A percentile compares a stretch with the other conserved stretches of the same genome.
phyloP scores from a whole-genome alignment of 805 yeast species.

The Ogataea degrootiae region DNA sequence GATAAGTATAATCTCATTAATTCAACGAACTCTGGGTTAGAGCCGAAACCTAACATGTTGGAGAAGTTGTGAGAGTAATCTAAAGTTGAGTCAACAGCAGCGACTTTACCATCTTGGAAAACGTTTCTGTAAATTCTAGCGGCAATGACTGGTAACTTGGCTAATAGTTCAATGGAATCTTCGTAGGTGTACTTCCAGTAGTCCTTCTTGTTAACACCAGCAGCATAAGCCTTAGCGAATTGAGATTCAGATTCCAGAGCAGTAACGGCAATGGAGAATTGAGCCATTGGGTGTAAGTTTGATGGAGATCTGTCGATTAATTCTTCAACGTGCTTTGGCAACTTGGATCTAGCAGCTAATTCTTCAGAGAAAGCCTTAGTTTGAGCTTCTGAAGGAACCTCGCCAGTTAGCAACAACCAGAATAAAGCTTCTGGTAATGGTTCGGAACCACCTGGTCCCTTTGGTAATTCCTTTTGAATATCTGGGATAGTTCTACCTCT shows the following conservation, averaged over 20 bases:
- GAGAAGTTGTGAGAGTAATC: slow-evolving; percentile 67
- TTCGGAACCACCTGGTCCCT: slow-evolving; percentile 59
- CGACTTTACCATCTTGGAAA: slow-evolving; percentile 74
- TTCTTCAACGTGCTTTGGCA: slow-evolving; percentile 75
- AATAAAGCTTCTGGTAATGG: slow-evolving; percentile 77
- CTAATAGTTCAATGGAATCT: slow-evolving; percentile 74
- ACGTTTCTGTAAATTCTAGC: slow-evolving; percentile 81
- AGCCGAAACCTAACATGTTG: slow-evolving; percentile 55
- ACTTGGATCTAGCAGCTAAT: slow-evolving; percentile 70
- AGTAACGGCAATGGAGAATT: slow-evolving; percentile 75
- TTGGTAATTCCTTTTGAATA: slow-evolving; percentile 68
- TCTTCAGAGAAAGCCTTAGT: slow-evolving; percentile 68
- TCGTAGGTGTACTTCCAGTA: slow-evolving; percentile 83
- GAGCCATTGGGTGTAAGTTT: slow-evolving; percentile 85
- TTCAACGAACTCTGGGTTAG: slow-evolving; percentile 66
- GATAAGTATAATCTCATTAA: slow-evolving; percentile 77
- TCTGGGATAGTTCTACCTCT: slow-evolving; percentile 83
- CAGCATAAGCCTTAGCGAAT: slow-evolving; percentile 80
- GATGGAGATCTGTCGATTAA: slow-evolving; percentile 71
- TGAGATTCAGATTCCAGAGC: slow-evolving; percentile 80
- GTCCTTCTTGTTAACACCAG: slow-evolving; percentile 76
- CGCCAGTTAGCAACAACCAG: slow-evolving; percentile 82
- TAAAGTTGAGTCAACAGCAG: slow-evolving; percentile 41
- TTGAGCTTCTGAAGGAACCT: slow-evolving; percentile 71
- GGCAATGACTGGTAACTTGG: slow-evolving; percentile 78